These are phyloP conservation scores for Trichosphaerium sp. DNA, from an alignment of 78 protist species.

Conservation along the genomic window DNA sequence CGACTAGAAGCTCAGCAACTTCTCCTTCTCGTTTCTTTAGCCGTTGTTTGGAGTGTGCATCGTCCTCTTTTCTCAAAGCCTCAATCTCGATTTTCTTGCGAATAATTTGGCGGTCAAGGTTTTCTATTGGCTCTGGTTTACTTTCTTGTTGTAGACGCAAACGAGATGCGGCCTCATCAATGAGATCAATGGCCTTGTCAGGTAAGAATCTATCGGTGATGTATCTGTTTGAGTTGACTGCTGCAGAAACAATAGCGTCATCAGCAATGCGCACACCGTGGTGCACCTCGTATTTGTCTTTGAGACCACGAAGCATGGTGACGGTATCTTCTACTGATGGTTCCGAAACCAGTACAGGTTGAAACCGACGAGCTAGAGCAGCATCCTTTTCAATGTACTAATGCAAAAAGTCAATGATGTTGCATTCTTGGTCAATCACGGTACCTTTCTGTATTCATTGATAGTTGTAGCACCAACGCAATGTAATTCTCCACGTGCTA, in stretches of 20 bases:
- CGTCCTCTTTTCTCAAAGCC: constrained; percentile 47
- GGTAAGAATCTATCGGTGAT: constrained; percentile 63
- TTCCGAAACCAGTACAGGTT: constrained; percentile 45
- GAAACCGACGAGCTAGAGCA: constrained; percentile 70
- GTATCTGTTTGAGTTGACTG: constrained; percentile 48
- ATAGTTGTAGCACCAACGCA: constrained; percentile 82
- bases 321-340: constrained; percentile 62
- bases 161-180: constrained; percentile 66
- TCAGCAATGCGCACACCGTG: constrained; percentile 65
- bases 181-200: constrained; percentile 78
- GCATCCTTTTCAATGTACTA: constrained; percentile 69
- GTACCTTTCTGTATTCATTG: constrained; percentile 69
- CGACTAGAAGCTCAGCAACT: too few species aligned
- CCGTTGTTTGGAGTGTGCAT: too few species aligned
- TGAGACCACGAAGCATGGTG: constrained; percentile 54
- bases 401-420: too few species aligned
- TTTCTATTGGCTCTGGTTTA: too few species aligned
- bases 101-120: constrained; percentile 22
- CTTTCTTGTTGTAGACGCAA: constrained; percentile 58
- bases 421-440: too few species aligned
- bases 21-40: too few species aligned
- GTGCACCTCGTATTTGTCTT: constrained; percentile 33
- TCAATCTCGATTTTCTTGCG: constrained; percentile 37
- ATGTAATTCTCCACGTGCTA: constrained; percentile 79
- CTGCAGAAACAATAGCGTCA: constrained; percentile 70